Evolutionary conservation across 2,329 filamentous ascomycete genomes (phyloP), one percentile per base, ranked within the genome.

Genomic region (Colletotrichum coccodes): DNA sequence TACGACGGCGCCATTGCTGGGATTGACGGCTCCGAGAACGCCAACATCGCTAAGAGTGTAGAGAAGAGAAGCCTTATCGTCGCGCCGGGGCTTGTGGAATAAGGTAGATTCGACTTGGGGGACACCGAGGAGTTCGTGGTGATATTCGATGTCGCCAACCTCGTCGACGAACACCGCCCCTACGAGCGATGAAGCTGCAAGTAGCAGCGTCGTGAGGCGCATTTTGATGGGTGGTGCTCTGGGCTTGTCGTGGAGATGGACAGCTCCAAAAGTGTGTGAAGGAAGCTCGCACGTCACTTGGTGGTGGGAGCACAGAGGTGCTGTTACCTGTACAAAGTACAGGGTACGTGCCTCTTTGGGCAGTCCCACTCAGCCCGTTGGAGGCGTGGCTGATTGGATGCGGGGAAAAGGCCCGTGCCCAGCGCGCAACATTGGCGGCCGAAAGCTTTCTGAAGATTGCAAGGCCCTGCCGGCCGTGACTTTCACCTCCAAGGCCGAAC

Each of bases 131-230:
- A 98, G 90, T 72, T 93, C 90, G 83, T 97, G 91, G 82, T 98
- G 95, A 83, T 94, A 98, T 82, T 99, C 96, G 79, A 97, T 89
- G 75, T 94, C 88, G 83, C 91, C 95, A 73, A 97, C 94, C 80
- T 99, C 95, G 78, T 99, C 96, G 73, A 89, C 86, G 83, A 94
- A 97, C 69, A 98, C 90, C 72, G 94, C 93, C 76, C 81, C 78
- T 59, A 88, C 83, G 54, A 82, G 74, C 56, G 80, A 76, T 64
- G 81, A 79, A 53, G 83, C 76, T 72, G 77, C 81, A 73, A 83
- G 74, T 34, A 83, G 75, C 50, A 72, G 64, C 44, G 72, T 65
- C 61, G 71, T 59, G n/a, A 66, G 63, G 65, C 72, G 72, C 72
- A 73, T 73, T 30, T 44, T 72, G 50, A 49, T 44, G 42, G 34